These are phyloP conservation scores for Funneliformis caledonium DNA, from an alignment of 371 early-diverging fungal genomes.

Conservation along the genomic window DNA sequence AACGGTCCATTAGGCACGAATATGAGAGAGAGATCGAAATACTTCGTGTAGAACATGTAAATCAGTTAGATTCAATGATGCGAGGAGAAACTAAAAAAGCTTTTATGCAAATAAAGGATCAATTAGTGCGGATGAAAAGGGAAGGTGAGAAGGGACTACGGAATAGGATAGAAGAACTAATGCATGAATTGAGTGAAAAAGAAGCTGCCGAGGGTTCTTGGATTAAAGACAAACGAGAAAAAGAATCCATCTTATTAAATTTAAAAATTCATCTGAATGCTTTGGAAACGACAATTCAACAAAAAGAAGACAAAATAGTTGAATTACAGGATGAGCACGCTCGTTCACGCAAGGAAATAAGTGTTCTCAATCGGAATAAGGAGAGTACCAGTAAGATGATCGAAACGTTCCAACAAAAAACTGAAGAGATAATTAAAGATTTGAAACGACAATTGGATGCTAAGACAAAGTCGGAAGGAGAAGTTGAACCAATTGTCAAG, in stretches of 20 bases:
- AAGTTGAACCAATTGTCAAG: background rate
- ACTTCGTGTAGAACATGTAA: background rate
- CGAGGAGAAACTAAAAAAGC: background rate
- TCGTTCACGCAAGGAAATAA: background rate
- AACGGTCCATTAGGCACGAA: background rate
- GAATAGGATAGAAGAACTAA: background rate
- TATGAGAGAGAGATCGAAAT: background rate
- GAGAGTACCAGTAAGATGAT: background rate
- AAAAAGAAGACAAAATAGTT: background rate
- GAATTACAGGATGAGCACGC: background rate
- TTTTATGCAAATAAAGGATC: background rate
- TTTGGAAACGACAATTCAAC: background rate
- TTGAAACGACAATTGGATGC: slow-evolving; percentile 9
- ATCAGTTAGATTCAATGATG: background rate
- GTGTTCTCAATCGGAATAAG: background rate
- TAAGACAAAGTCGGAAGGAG: background rate
- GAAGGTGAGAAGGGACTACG: background rate
- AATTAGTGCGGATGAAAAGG: background rate
- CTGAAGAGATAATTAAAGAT: slow-evolving; percentile 5
- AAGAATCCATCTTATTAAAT: background rate
- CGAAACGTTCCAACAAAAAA: background rate
- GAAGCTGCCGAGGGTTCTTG: background rate
- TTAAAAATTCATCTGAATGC: background rate
- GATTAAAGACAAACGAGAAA: background rate
- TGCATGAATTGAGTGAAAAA: background rate